Conservation (phyloP, 805 yeast genomes). For the Nakazawaea siamensis region DNA sequence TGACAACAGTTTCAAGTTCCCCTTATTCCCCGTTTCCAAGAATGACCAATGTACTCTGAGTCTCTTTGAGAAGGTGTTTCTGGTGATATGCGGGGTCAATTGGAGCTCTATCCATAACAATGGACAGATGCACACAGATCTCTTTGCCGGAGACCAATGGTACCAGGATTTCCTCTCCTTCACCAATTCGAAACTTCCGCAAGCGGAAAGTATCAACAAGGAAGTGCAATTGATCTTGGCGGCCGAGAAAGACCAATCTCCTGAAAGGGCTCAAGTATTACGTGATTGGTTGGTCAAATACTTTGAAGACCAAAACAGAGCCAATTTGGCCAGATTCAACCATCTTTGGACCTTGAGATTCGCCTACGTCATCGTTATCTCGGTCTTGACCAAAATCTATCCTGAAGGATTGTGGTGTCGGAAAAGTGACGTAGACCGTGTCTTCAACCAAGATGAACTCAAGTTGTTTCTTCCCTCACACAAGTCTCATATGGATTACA, state of each 20-base stretch:
- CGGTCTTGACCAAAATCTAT: slow-evolving; percentile 3
- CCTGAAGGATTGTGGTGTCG: slow-evolving; percentile 10
- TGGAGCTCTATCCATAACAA: slow-evolving; percentile 5
- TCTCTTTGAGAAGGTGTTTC: slow-evolving; percentile 1
- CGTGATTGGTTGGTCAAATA: slow-evolving; percentile 6
- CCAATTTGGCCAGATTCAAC: slow-evolving; percentile 8
- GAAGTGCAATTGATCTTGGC: slow-evolving; percentile 5
- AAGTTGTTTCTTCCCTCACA: slow-evolving; percentile 47
- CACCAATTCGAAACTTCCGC: neutral
- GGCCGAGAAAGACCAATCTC: neutral
- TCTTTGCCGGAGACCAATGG: slow-evolving; percentile 1
- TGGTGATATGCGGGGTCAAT: slow-evolving; percentile 5
- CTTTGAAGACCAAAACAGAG: slow-evolving; percentile 5
- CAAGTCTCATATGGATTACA: slow-evolving; percentile 55
- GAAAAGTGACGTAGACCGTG: neutral
- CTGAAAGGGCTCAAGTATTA: slow-evolving; percentile 1
- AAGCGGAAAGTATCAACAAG: slow-evolving; percentile 1
- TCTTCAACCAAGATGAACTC: neutral
- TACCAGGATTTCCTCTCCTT: slow-evolving; percentile 1
- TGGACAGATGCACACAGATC: neutral
- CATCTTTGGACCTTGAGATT: slow-evolving; percentile 1
- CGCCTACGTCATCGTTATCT: slow-evolving; percentile 4
- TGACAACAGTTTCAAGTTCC: slow-evolving; percentile 5
- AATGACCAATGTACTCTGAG: neutral
- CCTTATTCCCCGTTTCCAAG: slow-evolving; percentile 2